These are phyloP conservation scores for Centrapalus pauciflorus DNA, from an alignment of 129 eudicot genomes.

Conservation along the genomic window DNA sequence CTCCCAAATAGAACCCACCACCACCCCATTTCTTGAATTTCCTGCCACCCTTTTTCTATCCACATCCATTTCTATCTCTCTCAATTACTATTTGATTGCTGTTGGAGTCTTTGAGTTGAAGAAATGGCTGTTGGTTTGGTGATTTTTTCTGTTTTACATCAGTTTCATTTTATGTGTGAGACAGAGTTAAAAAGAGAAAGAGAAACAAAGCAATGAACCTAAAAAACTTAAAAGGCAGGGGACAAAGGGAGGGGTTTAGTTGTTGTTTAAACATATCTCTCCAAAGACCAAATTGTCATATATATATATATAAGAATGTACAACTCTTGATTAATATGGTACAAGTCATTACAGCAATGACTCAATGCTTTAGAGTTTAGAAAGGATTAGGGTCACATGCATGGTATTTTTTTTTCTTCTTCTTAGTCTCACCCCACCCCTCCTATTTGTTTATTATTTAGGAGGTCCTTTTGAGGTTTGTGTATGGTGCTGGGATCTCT, in stretches of 20 bases:
- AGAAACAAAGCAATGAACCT: conserved; percentile 18
- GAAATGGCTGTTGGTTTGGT: conserved; percentile 45
- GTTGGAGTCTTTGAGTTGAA: conserved; percentile 45
- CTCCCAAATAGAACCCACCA: conserved; percentile 75
- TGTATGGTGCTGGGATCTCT: conserved; percentile 17
- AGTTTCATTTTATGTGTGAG: conserved; percentile 24
- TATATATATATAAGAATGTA: conserved; percentile 2
- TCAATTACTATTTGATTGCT: conserved; percentile 14
- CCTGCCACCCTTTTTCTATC: conserved; percentile 35
- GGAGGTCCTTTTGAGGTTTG: conserved; percentile 11
- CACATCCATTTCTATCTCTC: conserved; percentile 36
- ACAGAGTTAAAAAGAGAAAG: conserved; percentile 12
- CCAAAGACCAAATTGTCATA: background rate
- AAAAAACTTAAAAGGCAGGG: conserved; percentile 13
- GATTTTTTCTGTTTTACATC: conserved; percentile 24
- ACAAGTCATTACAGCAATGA: conserved; percentile 8
- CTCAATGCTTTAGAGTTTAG: background rate
- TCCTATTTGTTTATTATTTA: conserved; percentile 10
- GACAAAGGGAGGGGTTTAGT: conserved; percentile 24
- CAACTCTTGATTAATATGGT: background rate
- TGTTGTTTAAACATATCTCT: conserved; percentile 3
- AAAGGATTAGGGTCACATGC: background rate
- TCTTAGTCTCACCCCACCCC: background rate
- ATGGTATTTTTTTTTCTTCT: background rate
- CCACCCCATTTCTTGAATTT: conserved; percentile 38